phyloP scores from a whole-genome alignment of 2,329 filamentous ascomycete genomes.

The Aspergillus fructus region DNA sequence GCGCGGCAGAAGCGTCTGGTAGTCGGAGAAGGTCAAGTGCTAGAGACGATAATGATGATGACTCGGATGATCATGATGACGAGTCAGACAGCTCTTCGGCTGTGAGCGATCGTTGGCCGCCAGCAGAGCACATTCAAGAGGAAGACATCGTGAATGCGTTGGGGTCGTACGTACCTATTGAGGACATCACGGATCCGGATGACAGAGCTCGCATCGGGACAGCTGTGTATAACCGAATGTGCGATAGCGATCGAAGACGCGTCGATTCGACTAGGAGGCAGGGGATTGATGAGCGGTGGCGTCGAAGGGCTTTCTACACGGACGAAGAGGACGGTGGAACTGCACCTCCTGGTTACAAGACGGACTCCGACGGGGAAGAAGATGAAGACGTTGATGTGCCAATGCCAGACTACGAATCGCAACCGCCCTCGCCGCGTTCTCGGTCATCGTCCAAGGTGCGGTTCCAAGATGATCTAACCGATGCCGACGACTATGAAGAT shows the following conservation, averaged over 20 bases:
- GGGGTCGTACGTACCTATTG: slow-evolving; percentile 40
- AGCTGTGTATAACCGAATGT: slow-evolving; percentile 39
- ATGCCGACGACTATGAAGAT: slow-evolving; percentile 58
- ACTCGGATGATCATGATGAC: slow-evolving; percentile 17
- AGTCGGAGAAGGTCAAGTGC: slow-evolving; percentile 16
- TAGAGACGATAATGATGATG: slow-evolving; percentile 20
- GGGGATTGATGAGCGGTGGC: slow-evolving; percentile 69
- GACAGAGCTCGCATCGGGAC: slow-evolving; percentile 42
- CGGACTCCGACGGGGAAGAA: slow-evolving; percentile 40
- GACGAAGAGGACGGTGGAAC: slow-evolving; percentile 77
- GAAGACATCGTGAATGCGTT: slow-evolving; percentile 45
- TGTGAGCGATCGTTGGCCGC: slow-evolving; percentile 38
- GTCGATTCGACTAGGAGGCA: slow-evolving; percentile 39
- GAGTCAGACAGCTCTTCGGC: slow-evolving; percentile 28
- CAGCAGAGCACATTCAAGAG: slow-evolving; percentile 36
- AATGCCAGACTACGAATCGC: slow-evolving; percentile 30
- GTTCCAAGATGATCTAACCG: slow-evolving; percentile 68
- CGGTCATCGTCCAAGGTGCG: slow-evolving; percentile 77
- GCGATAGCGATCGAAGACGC: slow-evolving; percentile 37
- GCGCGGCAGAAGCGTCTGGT: slow-evolving; percentile 11
- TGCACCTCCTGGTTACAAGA: slow-evolving; percentile 61
- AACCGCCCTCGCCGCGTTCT: slow-evolving; percentile 55
- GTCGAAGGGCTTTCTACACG: slow-evolving; percentile 74
- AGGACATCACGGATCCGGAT: slow-evolving; percentile 44
- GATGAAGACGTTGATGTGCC: slow-evolving; percentile 49